These are phyloP conservation scores for Boletus pseudopeckii DNA, from an alignment of 768 basidiomycete species.

Conservation along the genomic window DNA sequence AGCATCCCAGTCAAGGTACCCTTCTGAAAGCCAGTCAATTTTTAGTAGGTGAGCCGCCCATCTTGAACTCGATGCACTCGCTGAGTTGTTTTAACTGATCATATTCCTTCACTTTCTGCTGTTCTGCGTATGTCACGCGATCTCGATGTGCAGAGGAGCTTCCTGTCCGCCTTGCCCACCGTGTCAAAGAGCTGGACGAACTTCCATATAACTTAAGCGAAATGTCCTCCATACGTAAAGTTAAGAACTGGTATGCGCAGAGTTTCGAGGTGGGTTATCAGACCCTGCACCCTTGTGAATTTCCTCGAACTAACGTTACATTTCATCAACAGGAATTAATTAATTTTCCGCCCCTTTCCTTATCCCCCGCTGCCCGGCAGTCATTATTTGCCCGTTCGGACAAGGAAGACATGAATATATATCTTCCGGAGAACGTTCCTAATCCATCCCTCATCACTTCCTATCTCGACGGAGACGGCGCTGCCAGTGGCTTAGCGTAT, in stretches of 20 bases:
- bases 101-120: background rate
- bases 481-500: conserved; percentile 5
- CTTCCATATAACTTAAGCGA: conserved; percentile 16
- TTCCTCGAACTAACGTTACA: background rate
- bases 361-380: conserved; percentile 13
- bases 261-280: conserved; percentile 15
- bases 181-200: conserved; percentile 18
- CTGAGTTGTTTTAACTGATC: background rate
- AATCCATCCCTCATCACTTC: conserved; percentile 15
- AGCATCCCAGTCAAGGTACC: conserved; percentile 18
- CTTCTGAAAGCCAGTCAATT: conserved; percentile 17
- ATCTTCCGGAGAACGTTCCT: conserved; percentile 13
- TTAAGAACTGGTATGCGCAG: conserved; percentile 19
- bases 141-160: conserved; percentile 9
- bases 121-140: background rate
- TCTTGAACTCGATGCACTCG: background rate
- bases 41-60: conserved; percentile 8
- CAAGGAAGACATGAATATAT: conserved; percentile 16
- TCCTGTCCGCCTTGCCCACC: conserved; percentile 15
- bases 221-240: conserved; percentile 18
- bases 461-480: conserved; percentile 30
- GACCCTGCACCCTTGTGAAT: background rate
- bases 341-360: conserved; percentile 10
- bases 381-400: conserved; percentile 8
- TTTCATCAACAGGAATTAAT: conserved; percentile 10